A percentile compares a stretch with the other conserved stretches of the same genome.
Conservation (phyloP, 1,284 basidiomycete species). For the Cryptococcus sp. region DNA sequence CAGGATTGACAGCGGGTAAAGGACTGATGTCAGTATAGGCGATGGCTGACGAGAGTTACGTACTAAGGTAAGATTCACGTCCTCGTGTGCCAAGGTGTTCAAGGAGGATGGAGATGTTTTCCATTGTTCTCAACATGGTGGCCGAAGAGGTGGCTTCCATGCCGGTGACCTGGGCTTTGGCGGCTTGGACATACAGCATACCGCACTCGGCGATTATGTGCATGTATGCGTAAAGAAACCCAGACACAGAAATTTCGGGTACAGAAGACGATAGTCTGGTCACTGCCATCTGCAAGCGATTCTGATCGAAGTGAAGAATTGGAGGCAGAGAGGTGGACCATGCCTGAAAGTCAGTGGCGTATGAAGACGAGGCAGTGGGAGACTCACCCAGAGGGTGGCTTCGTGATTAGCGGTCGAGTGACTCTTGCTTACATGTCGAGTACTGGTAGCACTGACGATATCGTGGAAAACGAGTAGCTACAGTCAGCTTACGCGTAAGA, state of each 20-base stretch:
- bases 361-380: background rate
- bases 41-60: constrained; percentile 12
- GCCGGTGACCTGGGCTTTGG: constrained; percentile 28
- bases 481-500: constrained; percentile 9
- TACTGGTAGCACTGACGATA: constrained; percentile 34
- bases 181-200: constrained; percentile 50
- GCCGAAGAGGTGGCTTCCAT: background rate
- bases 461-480: constrained; percentile 35
- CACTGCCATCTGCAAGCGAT: constrained; percentile 43
- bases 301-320: constrained; percentile 48
- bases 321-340: constrained; percentile 48
- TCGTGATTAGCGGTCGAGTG: constrained; percentile 25
- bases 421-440: constrained; percentile 11
- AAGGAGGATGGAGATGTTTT: constrained; percentile 43
- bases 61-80: constrained; percentile 40
- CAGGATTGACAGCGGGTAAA: constrained; percentile 27
- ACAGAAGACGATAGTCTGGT: constrained; percentile 37
- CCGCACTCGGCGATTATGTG: constrained; percentile 50
- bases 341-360: constrained; percentile 14
- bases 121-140: background rate
- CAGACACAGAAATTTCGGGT: constrained; percentile 35
- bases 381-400: constrained; percentile 34
- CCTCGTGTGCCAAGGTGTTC: constrained; percentile 40
- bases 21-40: constrained; percentile 17
- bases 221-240: constrained; percentile 51